Percentiles rank a stretch among this genome's conserved stretches.
phyloP scores from a whole-genome alignment of 305 asterid genomes.

The Andrographis paniculata region DNA sequence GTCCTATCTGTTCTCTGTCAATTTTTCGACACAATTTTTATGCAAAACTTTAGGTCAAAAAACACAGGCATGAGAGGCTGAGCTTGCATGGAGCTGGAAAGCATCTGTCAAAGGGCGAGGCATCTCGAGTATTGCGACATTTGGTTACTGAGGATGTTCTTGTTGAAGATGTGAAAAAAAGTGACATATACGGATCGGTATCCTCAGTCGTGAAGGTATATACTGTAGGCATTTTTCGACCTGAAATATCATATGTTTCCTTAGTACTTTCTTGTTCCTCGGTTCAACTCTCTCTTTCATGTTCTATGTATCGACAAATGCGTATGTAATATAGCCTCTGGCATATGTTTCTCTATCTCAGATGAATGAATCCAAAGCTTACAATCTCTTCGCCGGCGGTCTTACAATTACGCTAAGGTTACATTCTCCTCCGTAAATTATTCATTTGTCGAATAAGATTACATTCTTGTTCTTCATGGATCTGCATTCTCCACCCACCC shows the following conservation, averaged over 20 bases:
- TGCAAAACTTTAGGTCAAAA: constrained; percentile 64
- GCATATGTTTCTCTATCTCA: constrained; percentile 18
- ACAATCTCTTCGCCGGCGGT: constrained; percentile 48
- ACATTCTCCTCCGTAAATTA: too few relatives aligned
- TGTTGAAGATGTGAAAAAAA: constrained; percentile 75
- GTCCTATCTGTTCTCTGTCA: constrained; percentile 17
- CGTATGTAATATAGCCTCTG: constrained; percentile 1
- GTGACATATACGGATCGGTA: constrained; percentile 80
- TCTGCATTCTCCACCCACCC: too few relatives aligned
- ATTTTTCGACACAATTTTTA: constrained; percentile 21
- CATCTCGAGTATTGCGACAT: constrained; percentile 86
- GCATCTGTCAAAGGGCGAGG: constrained; percentile 76
- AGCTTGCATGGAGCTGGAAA: constrained; percentile 96
- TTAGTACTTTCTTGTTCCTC: too few relatives aligned
- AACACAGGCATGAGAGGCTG: constrained; percentile 70
- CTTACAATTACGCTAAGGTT: constrained; percentile 71
- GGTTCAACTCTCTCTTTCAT: too few relatives aligned
- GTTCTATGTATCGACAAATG: too few relatives aligned
- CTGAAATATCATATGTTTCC: too few relatives aligned
- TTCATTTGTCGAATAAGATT: too few relatives aligned
- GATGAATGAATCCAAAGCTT: constrained; percentile 76
- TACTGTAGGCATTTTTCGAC: too few relatives aligned
- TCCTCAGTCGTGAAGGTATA: constrained; percentile 82
- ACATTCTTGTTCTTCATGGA: too few relatives aligned
- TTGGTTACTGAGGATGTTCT: constrained; percentile 86